phyloP scores from a whole-genome alignment of 2,329 filamentous ascomycete genomes.

The Fusarium sp. region DNA sequence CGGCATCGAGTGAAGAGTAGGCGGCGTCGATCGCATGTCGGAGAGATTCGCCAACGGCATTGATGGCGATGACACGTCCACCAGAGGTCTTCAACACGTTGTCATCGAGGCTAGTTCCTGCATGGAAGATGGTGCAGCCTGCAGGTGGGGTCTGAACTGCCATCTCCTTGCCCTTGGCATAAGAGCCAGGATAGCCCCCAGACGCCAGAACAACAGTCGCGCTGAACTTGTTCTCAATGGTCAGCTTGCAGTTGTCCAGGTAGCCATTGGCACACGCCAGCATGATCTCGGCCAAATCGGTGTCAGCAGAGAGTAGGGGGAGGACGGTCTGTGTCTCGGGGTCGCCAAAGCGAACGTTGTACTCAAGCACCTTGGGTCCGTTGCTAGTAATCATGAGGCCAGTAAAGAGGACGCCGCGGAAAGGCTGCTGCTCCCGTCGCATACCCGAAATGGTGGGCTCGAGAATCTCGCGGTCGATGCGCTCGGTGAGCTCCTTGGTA shows the following conservation, averaged over 20 bases:
- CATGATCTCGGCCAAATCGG: slow-evolving; percentile 89
- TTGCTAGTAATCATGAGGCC: slow-evolving; percentile 92
- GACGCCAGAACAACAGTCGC: slow-evolving; percentile 96
- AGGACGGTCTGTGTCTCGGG: slow-evolving; percentile 90
- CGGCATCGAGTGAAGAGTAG: slow-evolving; percentile 83
- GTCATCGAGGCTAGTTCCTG: slow-evolving; percentile 81
- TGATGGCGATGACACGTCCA: slow-evolving; percentile 94
- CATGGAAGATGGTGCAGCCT: slow-evolving; percentile 87
- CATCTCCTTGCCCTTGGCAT: slow-evolving; percentile 82
- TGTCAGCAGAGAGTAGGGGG: slow-evolving; percentile 80
- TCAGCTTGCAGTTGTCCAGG: slow-evolving; percentile 79
- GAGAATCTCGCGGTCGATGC: slow-evolving; percentile 86
- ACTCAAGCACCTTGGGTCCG: slow-evolving; percentile 87
- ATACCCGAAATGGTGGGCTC: slow-evolving; percentile 92
- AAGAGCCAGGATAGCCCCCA: slow-evolving; percentile 89
- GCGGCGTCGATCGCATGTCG: slow-evolving; percentile 88
- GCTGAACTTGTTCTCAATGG: slow-evolving; percentile 79
- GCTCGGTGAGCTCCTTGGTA: slow-evolving; percentile 80
- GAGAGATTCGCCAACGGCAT: slow-evolving; percentile 80
- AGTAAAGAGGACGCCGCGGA: slow-evolving; percentile 85
- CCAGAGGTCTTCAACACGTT: slow-evolving; percentile 82
- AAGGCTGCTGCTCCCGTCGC: slow-evolving; percentile 82
- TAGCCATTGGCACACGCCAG: slow-evolving; percentile 83
- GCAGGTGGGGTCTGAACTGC: slow-evolving; percentile 62
- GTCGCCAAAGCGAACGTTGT: slow-evolving; percentile 92